A percentile compares a stretch with the other conserved stretches of the same genome.
Evolutionary conservation across 352 stramenopile species (phyloP).

Genomic region (Phytophthora syringae): DNA sequence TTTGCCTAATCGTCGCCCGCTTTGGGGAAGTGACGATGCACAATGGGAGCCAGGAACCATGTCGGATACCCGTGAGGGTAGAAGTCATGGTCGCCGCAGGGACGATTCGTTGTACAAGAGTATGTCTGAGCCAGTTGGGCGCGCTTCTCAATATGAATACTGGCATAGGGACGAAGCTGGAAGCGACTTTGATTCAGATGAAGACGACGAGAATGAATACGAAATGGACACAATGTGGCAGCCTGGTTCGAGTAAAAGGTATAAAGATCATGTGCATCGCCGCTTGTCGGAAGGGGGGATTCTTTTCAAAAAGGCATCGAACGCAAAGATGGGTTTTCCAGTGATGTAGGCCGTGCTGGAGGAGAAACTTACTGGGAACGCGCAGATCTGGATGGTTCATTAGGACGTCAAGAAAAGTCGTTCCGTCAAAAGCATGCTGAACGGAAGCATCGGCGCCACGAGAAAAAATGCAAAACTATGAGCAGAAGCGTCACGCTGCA

Average conservation of each 20-base stretch:
- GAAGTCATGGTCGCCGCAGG: slow-evolving; percentile 1
- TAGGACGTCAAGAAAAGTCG: not conserved
- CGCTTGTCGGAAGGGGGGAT: too few relatives aligned
- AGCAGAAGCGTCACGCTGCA: slow-evolving; percentile 23
- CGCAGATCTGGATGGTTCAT: not conserved
- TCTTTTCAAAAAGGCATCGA: too few relatives aligned
- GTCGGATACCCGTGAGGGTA: not conserved
- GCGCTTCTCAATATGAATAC: slow-evolving; percentile 4
- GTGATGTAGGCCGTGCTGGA: not conserved
- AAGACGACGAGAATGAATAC: slow-evolving; percentile 11
- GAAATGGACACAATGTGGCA: not conserved
- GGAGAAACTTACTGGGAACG: slow-evolving; percentile 6
- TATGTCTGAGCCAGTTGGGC: slow-evolving; percentile 23
- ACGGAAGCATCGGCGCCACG: slow-evolving; percentile 29
- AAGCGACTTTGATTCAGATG: slow-evolving; percentile 14
- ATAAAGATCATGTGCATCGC: not conserved
- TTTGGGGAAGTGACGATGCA: slow-evolving; percentile 17
- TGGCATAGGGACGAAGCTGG: not conserved
- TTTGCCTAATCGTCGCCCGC: slow-evolving; percentile 19
- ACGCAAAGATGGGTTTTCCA: too few relatives aligned
- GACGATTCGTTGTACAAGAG: slow-evolving; percentile 29
- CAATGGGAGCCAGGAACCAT: slow-evolving; percentile 11
- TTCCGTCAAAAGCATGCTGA: slow-evolving; percentile 17
- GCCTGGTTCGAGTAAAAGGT: not conserved
- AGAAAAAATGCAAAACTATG: slow-evolving; percentile 32